Conservation (phyloP, 192 early-diverging fungal genomes). For the Coemansia sp. region DNA sequence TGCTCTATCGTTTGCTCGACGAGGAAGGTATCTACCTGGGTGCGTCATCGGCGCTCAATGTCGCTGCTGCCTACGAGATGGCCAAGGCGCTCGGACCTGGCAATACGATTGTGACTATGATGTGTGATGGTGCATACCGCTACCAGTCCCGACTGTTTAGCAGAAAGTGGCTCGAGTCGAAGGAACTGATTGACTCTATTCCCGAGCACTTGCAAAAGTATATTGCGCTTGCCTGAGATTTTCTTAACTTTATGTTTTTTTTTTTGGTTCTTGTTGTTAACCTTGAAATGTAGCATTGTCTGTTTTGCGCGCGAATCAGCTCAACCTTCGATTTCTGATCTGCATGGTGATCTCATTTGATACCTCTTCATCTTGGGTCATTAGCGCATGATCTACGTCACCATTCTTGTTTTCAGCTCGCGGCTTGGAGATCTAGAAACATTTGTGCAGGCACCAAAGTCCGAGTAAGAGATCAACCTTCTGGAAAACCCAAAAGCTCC, state of each 20-base stretch:
- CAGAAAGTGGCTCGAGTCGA: conserved; percentile 84
- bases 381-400: too few species aligned
- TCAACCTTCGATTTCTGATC: neutral
- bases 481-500: neutral
- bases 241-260: neutral
- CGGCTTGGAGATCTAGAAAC: neutral
- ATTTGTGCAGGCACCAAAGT: neutral
- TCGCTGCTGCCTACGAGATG: conserved; percentile 88
- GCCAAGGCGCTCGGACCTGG: conserved; percentile 80
- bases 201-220: conserved; percentile 87
- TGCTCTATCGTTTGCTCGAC: conserved; percentile 87
- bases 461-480: neutral
- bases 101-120: conserved; percentile 77
- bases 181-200: conserved; percentile 73
- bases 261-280: neutral
- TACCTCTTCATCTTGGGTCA: neutral
- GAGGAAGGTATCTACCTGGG: conserved; percentile 95
- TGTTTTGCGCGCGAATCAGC: neutral
- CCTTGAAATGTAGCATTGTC: neutral
- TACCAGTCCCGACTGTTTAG: conserved; percentile 82
- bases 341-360: neutral
- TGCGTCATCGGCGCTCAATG: conserved; percentile 89
- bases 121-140: conserved; percentile 88
- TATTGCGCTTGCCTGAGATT: conserved; percentile 60
- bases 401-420: neutral